Evolutionary conservation across 2,329 filamentous ascomycete species (phyloP).

Genomic region (Diplodia sapinea): DNA sequence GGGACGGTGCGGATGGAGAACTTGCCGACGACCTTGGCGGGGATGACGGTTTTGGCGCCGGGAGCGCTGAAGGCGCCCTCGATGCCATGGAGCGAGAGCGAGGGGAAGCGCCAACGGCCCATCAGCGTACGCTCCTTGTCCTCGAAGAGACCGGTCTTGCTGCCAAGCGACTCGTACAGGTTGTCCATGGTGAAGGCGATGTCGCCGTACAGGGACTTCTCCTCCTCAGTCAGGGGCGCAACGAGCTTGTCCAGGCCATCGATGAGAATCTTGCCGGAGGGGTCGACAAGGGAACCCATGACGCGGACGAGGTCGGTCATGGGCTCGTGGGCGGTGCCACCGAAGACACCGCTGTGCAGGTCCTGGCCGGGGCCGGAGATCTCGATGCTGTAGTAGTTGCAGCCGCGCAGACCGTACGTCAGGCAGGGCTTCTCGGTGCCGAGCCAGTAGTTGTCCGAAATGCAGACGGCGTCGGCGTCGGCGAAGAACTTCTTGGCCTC

Average conservation of each 20-base stretch:
- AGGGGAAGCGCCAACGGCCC: constrained; percentile 94
- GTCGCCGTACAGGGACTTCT: constrained; percentile 82
- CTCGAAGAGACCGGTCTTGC: constrained; percentile 81
- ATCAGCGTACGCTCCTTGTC: constrained; percentile 93
- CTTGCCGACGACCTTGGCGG: constrained; percentile 96
- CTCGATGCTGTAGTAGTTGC: constrained; percentile 96
- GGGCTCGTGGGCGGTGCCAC: constrained; percentile 93
- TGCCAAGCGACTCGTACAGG: constrained; percentile 88
- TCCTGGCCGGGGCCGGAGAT: constrained; percentile 91
- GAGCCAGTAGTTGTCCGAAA: constrained; percentile 99
- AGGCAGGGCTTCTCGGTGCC: constrained; percentile 98
- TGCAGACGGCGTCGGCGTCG: constrained; percentile 94
- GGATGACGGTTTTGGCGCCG: constrained; percentile 97
- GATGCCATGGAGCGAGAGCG: constrained; percentile 89
- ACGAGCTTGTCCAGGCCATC: constrained; percentile 95
- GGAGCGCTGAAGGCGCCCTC: constrained; percentile 94
- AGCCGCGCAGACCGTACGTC: constrained; percentile 94
- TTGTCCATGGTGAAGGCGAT: constrained; percentile 98
- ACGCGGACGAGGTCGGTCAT: constrained; percentile 94
- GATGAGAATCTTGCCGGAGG: constrained; percentile 89
- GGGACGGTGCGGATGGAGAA: constrained; percentile 98
- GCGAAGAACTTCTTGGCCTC: constrained; percentile 96
- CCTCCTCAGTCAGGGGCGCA: constrained; percentile 82
- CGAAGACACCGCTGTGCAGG: constrained; percentile 95
- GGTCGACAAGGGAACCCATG: constrained; percentile 83